Evolutionary conservation across 2,329 filamentous ascomycete genomes (phyloP), one percentile per base, ranked within the genome.

Genomic region (Sarocladiaceae sp.): DNA sequence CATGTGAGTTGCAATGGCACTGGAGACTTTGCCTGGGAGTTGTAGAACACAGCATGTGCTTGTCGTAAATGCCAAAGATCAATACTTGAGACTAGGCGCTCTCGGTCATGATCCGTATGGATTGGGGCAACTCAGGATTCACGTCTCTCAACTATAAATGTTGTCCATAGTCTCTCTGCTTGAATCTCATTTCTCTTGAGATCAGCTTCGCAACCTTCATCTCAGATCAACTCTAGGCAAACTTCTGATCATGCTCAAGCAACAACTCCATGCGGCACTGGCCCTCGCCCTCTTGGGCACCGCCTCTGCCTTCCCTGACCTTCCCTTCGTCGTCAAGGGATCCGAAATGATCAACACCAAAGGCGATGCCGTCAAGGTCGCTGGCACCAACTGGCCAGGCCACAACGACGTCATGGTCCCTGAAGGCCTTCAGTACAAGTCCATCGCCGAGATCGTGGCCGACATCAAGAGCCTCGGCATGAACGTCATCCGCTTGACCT

Each of bases 331-430:
- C 45, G 58, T 64, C 19, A 58, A 60, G 0, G 70, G 65, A 1
- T 59, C 67, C 2, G 65, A 64, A 53, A 68, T 74, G 41, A 60
- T 64, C 33, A 65, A 73, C 47, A 58, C 65, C 1, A 58, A 61
- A 0, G 67, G 67, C 29, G 55, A 64, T 2, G 65, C 63, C 26
- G 59, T 78, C 26, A 70, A 65, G 6, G 71, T 74, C 45, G 76
- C 72, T 3, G 78, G 78, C 0, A 69, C 70, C 11, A 83, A 83
- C 51, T 83, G 78, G 79, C 76, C 78, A 0, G 79, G 77, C 1
- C 71, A 75, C 13, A 70, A 69, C 34, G 77, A 81, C 34, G 69
- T 73, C n/a, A 82, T 83, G 78, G 67, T 83, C 1, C 79, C 78
- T 0, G 79, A 83, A 50, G 80, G 80, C 3, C 66, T 83, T 2